Evolutionary conservation across 441 rosid genomes (phyloP), one percentile per base, ranked within the genome.

Genomic region (Syzygium syzygioides): DNA sequence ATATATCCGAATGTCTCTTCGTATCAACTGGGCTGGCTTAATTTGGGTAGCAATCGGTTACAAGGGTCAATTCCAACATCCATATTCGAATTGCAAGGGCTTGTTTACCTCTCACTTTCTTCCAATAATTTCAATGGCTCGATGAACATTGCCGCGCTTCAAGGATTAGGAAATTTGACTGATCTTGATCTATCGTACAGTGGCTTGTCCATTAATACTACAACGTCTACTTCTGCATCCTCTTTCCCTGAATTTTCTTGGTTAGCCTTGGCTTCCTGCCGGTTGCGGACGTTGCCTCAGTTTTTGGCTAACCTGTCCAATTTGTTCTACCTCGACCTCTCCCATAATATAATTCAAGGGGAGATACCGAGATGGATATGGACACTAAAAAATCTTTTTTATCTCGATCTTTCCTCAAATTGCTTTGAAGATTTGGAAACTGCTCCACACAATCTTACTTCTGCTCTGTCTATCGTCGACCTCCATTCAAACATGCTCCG

Each of bases 391-490:
- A 5, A 11, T 20, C 59, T 56, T 56, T 19, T 1, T 8, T 11
- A 59, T 59, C 64, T 59, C 64, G 26, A 59, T 59, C 64, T 59
- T 11, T 59, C 64, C 64, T 23, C 3, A 11, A 59, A 59, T 20
- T 59, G 26, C 2, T 59, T 59, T 59, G 64, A 59, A 13, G 30
- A 26, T 59, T 11, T 1, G 0, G 0, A 59, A 26, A 59, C 64
- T 10, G n/a, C 7, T n/a, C n/a, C 2, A 25, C 6, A 12, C 64
- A 59, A 59, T 59, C 1, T 23, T 59, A 1, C 64, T 26, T 11
- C 13, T 26, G 2, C 6, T 9, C 7, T 26, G 0, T 2, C 4
- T 0, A 0, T 26, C 0, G 7, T 26, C 0, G 30, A 59, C 30
- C 64, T 59, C 64, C 64, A 59, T 59, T 59, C 64, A 59, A 59